phyloP scores from a whole-genome alignment of 805 yeast species.

The Vanderwaltozyma tropicalis region DNA sequence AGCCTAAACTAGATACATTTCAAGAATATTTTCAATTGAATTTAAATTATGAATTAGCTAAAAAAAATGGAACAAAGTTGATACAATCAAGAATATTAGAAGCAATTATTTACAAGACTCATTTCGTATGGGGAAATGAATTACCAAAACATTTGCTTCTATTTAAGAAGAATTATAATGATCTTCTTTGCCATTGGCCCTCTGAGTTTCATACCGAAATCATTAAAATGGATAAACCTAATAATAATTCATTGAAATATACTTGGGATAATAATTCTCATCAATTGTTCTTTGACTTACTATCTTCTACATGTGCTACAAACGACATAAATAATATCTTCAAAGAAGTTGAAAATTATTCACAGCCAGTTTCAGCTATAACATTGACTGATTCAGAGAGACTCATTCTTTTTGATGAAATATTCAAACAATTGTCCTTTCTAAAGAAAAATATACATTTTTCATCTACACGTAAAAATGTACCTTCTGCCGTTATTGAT shows the following conservation, averaged over 20 bases:
- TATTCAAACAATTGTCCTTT: constrained; percentile 2
- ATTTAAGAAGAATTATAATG: constrained; percentile 1
- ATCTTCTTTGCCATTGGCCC: constrained; percentile 3
- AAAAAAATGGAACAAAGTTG: background rate
- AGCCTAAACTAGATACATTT: background rate
- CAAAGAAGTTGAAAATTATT: too few relatives aligned
- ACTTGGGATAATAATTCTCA: background rate
- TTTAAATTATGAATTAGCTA: background rate
- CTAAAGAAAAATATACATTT: background rate
- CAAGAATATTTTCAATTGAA: background rate
- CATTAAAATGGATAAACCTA: background rate
- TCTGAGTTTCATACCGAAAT: constrained; percentile 1
- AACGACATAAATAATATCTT: too few relatives aligned
- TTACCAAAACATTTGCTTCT: constrained; percentile 1
- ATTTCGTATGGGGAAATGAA: constrained; percentile 1
- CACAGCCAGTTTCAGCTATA: background rate
- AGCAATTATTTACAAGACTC: background rate
- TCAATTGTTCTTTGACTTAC: background rate
- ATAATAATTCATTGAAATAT: background rate
- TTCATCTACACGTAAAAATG: background rate
- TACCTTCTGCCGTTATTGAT: background rate
- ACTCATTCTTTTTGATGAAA: background rate
- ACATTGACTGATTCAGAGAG: background rate
- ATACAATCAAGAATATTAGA: background rate
- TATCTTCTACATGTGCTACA: too few relatives aligned